Evolutionary conservation across 352 stramenopile species (phyloP), one percentile per base, ranked within the genome.

Genomic region (Plasmopara halstedii): DNA sequence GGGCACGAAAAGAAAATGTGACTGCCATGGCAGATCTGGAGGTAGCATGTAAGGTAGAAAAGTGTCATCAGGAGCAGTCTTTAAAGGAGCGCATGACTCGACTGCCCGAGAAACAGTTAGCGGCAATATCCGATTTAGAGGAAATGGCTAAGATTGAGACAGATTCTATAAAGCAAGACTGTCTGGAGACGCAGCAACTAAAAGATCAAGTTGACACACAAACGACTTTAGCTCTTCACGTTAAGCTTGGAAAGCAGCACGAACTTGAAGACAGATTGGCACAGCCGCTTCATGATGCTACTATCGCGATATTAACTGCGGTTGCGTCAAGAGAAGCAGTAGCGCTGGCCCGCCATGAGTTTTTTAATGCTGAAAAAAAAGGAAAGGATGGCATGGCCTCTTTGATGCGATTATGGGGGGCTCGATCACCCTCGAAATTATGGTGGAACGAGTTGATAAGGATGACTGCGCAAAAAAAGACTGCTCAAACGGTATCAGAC

Each of bases 81-180:
- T 34, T 69, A 9, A 46, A 62, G 6, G 55, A 69, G 10, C 56
- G 59, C 11, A 62, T 69, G 35, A 26, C 43, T 0, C 59, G 65
- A 31, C 40, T 50, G 2, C 34, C 55, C 4, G 39, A 57, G 17
- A 50, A 64, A n/a, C 59, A 62, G 22, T 38, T 41, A 17, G 47
- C 46, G 6, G 43, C 52, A n/a, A 33, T 59, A 14, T 39, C 58
- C 2, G 58, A 39, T 2, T 14, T 42, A 6, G 29, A 60, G 18
- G 29, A 55, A 53, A 20, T 51, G 6, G 46, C 34, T 6, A 43
- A 69, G 23, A 56, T 58, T 42, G 26, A 69, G 10, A 38, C 35
- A 18, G 27, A 44, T 26, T 52, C 64, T n/a, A 3, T 33, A 1
- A 55, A 61, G 29, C 58, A 67, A 33, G 54, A 67, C 31, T 17